A percentile compares a stretch with the other conserved stretches of the same genome.
phyloP scores from a whole-genome alignment of 352 stramenopile species.

The Phytopythium mirpurense region DNA sequence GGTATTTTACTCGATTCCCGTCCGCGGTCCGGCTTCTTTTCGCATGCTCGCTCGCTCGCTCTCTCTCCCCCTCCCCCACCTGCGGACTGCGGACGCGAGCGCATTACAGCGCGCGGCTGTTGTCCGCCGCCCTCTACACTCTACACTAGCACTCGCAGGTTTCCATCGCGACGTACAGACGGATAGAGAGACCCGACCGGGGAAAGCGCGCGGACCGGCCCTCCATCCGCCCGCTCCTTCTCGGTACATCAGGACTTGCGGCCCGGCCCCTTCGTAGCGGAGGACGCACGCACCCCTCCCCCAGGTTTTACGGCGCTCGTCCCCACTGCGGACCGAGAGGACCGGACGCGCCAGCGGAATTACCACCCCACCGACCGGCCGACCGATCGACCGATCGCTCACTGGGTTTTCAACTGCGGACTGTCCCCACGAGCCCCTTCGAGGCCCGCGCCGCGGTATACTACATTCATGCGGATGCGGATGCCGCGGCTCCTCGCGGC shows the following conservation, averaged over 20 bases:
- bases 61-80: not conserved
- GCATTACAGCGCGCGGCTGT: conserved; percentile 5
- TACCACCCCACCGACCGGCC: too few species aligned
- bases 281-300: too few species aligned
- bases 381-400: not conserved
- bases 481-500: conserved; percentile 12
- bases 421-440: not conserved
- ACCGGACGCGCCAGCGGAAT: not conserved
- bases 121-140: conserved; percentile 6
- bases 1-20: conserved; percentile 2
- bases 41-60: too few species aligned
- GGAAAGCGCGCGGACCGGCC: not conserved
- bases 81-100: too few species aligned
- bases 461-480: conserved; percentile 14
- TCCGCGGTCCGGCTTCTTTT: not conserved
- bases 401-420: not conserved
- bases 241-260: conserved; percentile 6
- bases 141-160: too few species aligned
- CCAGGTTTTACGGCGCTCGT: not conserved
- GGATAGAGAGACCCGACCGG: conserved; percentile 4
- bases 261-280: too few species aligned
- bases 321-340: not conserved
- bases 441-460: too few species aligned
- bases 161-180: conserved; percentile 1
- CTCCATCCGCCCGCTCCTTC: not conserved